Percentiles rank a stretch among this genome's conserved stretches.
Conservation (phyloP, 2,329 filamentous ascomycete genomes). For the Calycina herbarum region DNA sequence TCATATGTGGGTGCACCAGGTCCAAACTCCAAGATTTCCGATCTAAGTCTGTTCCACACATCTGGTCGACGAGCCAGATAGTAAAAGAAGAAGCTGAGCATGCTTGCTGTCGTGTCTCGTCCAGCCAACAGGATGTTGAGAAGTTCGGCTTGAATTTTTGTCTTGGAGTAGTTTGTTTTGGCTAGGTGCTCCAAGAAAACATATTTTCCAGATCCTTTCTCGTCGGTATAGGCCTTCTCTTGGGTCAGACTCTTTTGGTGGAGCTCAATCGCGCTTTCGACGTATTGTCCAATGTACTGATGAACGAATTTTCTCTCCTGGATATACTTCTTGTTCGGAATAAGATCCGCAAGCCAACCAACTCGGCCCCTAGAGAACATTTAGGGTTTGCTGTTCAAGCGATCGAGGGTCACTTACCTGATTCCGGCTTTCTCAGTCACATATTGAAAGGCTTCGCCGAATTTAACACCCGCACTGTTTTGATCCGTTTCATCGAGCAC, state of each 20-base stretch:
- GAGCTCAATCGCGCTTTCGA: conserved; percentile 28
- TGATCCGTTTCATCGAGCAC: conserved; percentile 37
- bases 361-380: conserved; percentile 22
- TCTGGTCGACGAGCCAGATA: conserved; percentile 33
- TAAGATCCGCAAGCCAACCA: conserved; percentile 30
- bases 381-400: not conserved
- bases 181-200: conserved; percentile 53
- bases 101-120: conserved; percentile 44
- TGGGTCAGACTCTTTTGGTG: conserved; percentile 21
- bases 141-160: conserved; percentile 40
- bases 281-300: conserved; percentile 33
- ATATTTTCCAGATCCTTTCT: conserved; percentile 33
- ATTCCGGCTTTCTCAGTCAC: conserved; percentile 33
- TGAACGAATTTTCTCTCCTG: conserved; percentile 31
- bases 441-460: conserved; percentile 41
- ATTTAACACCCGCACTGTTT: conserved; percentile 28
- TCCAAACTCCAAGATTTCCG: conserved; percentile 36
- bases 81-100: conserved; percentile 41
- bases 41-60: conserved; percentile 38
- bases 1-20: conserved; percentile 46
- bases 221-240: conserved; percentile 22
- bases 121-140: conserved; percentile 43
- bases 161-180: conserved; percentile 45
- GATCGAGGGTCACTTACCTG: conserved; percentile 6
- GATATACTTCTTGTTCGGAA: conserved; percentile 31